phyloP scores from a whole-genome alignment of 768 basidiomycete genomes.

The Pisolithus microcarpus region DNA sequence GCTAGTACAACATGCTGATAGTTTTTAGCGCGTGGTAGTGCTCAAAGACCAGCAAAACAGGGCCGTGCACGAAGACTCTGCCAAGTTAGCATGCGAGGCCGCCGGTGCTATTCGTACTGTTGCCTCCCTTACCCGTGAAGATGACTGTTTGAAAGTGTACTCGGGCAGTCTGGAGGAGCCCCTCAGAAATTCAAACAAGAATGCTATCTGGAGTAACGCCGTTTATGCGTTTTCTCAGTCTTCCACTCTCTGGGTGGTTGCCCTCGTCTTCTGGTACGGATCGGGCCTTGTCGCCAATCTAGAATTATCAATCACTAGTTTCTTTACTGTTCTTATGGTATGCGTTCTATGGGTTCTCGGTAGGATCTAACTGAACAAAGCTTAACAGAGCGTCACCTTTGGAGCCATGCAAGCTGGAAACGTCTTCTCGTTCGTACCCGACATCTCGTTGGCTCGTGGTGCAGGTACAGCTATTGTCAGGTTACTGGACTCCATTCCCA shows the following conservation, averaged over 20 bases:
- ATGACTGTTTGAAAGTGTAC: conserved; percentile 61
- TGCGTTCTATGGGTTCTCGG: conserved; percentile 7
- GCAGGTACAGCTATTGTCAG: conserved; percentile 71
- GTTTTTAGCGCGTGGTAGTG: conserved; percentile 64
- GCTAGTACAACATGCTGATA: conserved; percentile 1
- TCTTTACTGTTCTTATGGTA: conserved; percentile 84
- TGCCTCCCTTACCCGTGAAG: conserved; percentile 38
- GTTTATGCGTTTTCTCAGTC: conserved; percentile 74
- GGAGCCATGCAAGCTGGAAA: conserved; percentile 85
- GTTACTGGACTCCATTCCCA: conserved; percentile 64
- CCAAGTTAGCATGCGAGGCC: conserved; percentile 88
- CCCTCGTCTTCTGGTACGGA: conserved; percentile 78
- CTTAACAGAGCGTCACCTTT: conserved; percentile 56
- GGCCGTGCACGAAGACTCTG: conserved; percentile 67
- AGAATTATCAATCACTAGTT: conserved; percentile 51
- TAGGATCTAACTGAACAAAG: background rate
- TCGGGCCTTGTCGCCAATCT: conserved; percentile 49
- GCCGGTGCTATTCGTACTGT: conserved; percentile 88
- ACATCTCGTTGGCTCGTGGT: conserved; percentile 76
- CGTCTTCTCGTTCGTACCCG: conserved; percentile 80
- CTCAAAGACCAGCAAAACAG: conserved; percentile 83
- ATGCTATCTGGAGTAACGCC: conserved; percentile 55
- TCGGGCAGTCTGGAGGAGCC: conserved; percentile 67
- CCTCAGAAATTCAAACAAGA: conserved; percentile 54
- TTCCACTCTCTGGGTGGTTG: conserved; percentile 71